Conservation (phyloP, 805 yeast species). For the Saccharomyces paradoxus region DNA sequence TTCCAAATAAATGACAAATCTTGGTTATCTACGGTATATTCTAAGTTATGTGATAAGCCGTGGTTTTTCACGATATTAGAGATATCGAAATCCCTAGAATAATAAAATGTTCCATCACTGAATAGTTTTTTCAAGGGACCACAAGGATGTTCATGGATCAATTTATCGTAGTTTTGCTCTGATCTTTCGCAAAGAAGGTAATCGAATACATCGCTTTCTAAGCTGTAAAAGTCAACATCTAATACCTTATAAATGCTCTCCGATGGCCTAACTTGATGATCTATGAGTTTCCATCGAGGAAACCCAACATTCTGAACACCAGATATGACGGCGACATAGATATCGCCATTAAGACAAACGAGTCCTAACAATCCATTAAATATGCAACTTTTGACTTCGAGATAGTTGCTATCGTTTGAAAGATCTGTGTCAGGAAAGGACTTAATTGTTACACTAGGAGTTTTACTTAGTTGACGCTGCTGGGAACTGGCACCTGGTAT, state of each 20-base stretch:
- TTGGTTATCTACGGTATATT: constrained; percentile 40
- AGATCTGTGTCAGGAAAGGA: constrained; percentile 38
- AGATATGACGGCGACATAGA: constrained; percentile 53
- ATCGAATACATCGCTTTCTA: constrained; percentile 51
- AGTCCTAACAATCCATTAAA: constrained; percentile 58
- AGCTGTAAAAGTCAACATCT: constrained; percentile 59
- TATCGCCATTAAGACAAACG: constrained; percentile 43
- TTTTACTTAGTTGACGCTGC: constrained; percentile 14
- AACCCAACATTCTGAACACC: constrained; percentile 48
- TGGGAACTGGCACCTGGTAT: constrained; percentile 13
- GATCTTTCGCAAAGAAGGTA: constrained; percentile 19
- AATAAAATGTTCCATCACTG: constrained; percentile 79
- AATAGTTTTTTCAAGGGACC: constrained; percentile 63
- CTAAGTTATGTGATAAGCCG: constrained; percentile 38
- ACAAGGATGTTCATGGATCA: constrained; percentile 65
- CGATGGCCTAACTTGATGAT: constrained; percentile 26
- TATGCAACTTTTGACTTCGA: constrained; percentile 31
- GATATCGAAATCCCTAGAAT: constrained; percentile 81
- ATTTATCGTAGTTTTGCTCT: constrained; percentile 25
- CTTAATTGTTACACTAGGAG: constrained; percentile 43
- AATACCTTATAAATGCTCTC: constrained; percentile 47
- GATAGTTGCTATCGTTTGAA: constrained; percentile 31
- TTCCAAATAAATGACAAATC: constrained; percentile 90
- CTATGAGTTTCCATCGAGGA: constrained; percentile 34
- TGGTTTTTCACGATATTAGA: constrained; percentile 73